phyloP scores from a whole-genome alignment of 805 yeast species.

The Metschnikowia shivogae region DNA sequence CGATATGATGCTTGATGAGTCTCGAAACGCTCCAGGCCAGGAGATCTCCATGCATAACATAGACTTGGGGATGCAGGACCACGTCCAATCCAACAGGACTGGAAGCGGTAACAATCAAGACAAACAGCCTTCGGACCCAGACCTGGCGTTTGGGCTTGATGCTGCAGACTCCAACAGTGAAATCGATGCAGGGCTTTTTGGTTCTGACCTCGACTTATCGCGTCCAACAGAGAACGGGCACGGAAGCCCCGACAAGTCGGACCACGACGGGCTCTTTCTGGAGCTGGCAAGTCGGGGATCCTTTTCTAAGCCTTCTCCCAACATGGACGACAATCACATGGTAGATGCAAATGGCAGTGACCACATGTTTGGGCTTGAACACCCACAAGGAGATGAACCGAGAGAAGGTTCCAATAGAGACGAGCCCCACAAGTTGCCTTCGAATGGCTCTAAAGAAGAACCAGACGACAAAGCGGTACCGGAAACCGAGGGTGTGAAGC shows the following conservation, averaged over 20 bases:
- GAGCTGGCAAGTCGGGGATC: conserved; percentile 2
- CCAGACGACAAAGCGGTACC: too few relatives aligned
- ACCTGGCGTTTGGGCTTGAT: not conserved
- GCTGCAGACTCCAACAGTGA: not conserved
- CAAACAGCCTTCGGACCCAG: not conserved
- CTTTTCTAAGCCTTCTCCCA: conserved; percentile 1
- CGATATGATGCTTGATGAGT: conserved; percentile 5
- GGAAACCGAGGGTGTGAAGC: too few relatives aligned
- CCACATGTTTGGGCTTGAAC: not conserved
- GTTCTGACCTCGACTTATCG: conserved; percentile 5
- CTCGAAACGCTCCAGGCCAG: not conserved
- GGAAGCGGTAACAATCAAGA: not conserved
- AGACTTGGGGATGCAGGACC: conserved; percentile 11
- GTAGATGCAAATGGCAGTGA: conserved; percentile 3
- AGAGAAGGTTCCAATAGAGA: not conserved
- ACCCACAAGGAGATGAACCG: not conserved
- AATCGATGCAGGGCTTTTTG: conserved; percentile 3
- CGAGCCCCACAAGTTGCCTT: not conserved
- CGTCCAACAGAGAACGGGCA: conserved; percentile 5
- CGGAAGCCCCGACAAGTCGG: not conserved
- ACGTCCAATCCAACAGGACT: not conserved
- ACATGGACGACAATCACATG: not conserved
- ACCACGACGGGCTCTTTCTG: conserved; percentile 1
- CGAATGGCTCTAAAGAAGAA: too few relatives aligned
- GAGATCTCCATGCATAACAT: conserved; percentile 11